Base-by-base conservation (phyloP, 768 basidiomycete genomes). In the Pulveroboletus sp. region DNA sequence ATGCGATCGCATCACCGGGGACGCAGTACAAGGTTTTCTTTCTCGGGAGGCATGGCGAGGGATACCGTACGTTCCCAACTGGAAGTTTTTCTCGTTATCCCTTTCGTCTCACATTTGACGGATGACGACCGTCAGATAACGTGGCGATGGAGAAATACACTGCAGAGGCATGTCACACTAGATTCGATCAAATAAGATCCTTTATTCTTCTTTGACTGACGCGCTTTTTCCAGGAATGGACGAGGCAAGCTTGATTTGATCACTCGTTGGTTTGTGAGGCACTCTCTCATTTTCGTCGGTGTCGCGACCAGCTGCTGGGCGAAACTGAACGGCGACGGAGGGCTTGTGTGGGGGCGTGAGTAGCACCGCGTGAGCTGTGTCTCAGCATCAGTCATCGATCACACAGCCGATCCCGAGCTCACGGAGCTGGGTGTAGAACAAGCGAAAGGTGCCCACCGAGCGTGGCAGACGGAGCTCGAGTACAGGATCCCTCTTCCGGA, bases 321-420 rank as follows among this genome's bases (percentile, higher is more conserved):
- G 0, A 82, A 73, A 59, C 63, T 80, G 1, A 68, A 83, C 33
- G 82, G 81, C 2, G 83, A 90, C 51, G 84, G 73, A 15, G 78
- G 83, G 41, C 63, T 87, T 8, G 69, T 69, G 9, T 91, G 89
- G 89, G 88, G 88, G 14, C 88, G 84, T 85, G 57, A 63, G 84
- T 77, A 17, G 8, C 39, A 17, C 39, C 11, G 4, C 40, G 8
- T 8, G 14, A 24, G 6, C 7, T 1, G 9, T 32, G 35, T 28
- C 28, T 53, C 17, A 18, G 4, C 48, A n/a, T 54, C 35, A 21
- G 11, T 27, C 35, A 32, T 38, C 27, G 10, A 45, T 17, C 54
- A 51, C 54, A 51, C 49, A 84, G 84, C 86, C 26, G 86, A 89
- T 59, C 81, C 86, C 2, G 70, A 78, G 27, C 76, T 89, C 28